A percentile compares a stretch with the other conserved stretches of the same genome.
phyloP scores from a whole-genome alignment of 176 grass and related monocot species.

The Triticum timopheevii region DNA sequence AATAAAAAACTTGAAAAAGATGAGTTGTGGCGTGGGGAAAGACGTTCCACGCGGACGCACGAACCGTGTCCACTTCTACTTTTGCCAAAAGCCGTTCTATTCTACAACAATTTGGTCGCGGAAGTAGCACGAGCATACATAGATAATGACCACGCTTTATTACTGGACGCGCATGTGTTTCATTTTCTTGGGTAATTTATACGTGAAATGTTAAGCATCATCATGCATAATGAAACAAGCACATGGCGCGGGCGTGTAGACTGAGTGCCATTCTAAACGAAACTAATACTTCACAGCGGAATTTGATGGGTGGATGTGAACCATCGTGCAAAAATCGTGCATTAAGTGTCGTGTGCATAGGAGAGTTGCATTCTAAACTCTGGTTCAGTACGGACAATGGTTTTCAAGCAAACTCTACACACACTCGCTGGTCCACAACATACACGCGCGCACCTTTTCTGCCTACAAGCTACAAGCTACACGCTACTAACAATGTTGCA shows the following conservation, averaged over 20 bases:
- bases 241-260: neutral
- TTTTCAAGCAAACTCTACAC: neutral
- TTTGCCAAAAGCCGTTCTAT: neutral
- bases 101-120: neutral
- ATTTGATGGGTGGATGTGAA: too few species aligned
- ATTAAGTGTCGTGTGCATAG: too few species aligned
- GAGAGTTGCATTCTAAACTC: too few species aligned
- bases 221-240: neutral
- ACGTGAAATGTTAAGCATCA: neutral
- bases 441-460: neutral
- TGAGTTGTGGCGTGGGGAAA: neutral
- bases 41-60: neutral
- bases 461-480: neutral
- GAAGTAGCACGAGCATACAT: neutral
- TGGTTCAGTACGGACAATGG: too few species aligned
- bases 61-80: too few species aligned
- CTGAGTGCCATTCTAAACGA: too few species aligned
- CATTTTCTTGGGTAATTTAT: neutral
- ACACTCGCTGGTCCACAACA: neutral
- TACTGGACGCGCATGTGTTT: neutral
- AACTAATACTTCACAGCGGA: too few species aligned
- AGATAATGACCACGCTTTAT: neutral
- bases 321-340: too few species aligned
- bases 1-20: too few species aligned
- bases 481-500: neutral